Evolutionary conservation across 805 yeast species (phyloP).

Genomic region (Candida ovalis): DNA sequence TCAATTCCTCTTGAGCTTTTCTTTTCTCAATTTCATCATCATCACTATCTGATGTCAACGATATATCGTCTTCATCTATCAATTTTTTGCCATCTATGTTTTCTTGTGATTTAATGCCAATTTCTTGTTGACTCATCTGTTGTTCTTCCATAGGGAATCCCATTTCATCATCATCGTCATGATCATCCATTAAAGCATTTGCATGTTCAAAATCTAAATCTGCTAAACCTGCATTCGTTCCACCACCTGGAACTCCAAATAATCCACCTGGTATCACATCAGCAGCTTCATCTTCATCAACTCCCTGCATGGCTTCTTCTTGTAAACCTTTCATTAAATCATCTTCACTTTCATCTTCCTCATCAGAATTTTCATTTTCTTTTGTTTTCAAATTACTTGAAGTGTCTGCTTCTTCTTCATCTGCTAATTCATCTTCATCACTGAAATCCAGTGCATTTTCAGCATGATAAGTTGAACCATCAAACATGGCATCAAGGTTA

Average conservation of each 20-base stretch:
- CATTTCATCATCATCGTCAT: conserved; percentile 17
- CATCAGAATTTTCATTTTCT: conserved; percentile 34
- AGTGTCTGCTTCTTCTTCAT: conserved; percentile 56
- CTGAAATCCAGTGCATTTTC: conserved; percentile 93
- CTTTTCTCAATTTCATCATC: conserved; percentile 15
- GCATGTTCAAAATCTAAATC: conserved; percentile 31
- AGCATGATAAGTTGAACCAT: conserved; percentile 66
- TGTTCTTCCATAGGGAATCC: conserved; percentile 8
- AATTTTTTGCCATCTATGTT: conserved; percentile 4
- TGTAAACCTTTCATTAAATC: conserved; percentile 37
- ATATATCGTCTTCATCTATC: conserved; percentile 22
- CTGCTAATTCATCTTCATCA: conserved; percentile 92
- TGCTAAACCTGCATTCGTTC: conserved; percentile 27
- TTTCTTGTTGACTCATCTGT: conserved; percentile 5
- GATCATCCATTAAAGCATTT: conserved; percentile 20
- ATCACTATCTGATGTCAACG: conserved; percentile 27
- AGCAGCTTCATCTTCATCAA: conserved; percentile 29
- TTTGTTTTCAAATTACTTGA: conserved; percentile 29
- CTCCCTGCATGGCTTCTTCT: conserved; percentile 35
- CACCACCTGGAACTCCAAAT: conserved; percentile 27
- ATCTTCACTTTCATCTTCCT: conserved; percentile 36
- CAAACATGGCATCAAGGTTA: conserved; percentile 31
- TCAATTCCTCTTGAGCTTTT: conserved; percentile 6
- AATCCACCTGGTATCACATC: conserved; percentile 27
- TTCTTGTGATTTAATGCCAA: conserved; percentile 1